phyloP scores from a whole-genome alignment of 805 yeast species.

The Hanseniaspora lachancei region DNA sequence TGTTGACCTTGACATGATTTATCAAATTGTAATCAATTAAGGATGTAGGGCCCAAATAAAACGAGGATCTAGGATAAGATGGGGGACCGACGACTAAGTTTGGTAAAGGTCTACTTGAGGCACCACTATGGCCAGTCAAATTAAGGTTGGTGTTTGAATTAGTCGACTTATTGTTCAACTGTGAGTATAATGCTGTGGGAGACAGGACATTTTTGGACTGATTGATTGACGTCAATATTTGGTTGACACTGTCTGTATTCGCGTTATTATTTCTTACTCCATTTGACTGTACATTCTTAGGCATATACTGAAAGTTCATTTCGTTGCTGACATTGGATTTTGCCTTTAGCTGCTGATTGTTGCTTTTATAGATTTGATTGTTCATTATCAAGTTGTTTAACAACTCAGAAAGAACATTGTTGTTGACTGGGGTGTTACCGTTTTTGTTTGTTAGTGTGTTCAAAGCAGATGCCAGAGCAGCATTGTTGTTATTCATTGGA shows the following conservation, averaged over 20 bases:
- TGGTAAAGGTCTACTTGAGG: constrained; percentile 14
- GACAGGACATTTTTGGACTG: background rate
- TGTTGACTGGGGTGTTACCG: background rate
- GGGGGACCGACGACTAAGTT: constrained; percentile 30
- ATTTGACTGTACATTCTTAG: background rate
- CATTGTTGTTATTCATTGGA: background rate
- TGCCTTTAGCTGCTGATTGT: constrained; percentile 4
- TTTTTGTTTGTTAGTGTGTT: constrained; percentile 1
- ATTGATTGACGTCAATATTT: background rate
- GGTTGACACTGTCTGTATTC: background rate
- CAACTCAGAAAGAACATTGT: constrained; percentile 3
- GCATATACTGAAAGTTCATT: constrained; percentile 7
- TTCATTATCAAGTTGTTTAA: constrained; percentile 1
- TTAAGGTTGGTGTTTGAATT: background rate
- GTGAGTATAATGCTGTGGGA: background rate
- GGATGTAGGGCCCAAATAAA: constrained; percentile 80
- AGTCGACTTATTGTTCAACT: background rate
- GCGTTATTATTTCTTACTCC: background rate
- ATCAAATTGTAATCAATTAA: constrained; percentile 62
- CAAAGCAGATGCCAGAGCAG: constrained; percentile 3
- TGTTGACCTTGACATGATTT: constrained; percentile 49
- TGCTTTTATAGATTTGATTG: constrained; percentile 5
- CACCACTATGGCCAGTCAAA: constrained; percentile 2
- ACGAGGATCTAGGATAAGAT: constrained; percentile 82
- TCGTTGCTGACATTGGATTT: background rate